Base-by-base conservation (phyloP, 1,139 yeast species). In the Yamadazyma sp. region DNA sequence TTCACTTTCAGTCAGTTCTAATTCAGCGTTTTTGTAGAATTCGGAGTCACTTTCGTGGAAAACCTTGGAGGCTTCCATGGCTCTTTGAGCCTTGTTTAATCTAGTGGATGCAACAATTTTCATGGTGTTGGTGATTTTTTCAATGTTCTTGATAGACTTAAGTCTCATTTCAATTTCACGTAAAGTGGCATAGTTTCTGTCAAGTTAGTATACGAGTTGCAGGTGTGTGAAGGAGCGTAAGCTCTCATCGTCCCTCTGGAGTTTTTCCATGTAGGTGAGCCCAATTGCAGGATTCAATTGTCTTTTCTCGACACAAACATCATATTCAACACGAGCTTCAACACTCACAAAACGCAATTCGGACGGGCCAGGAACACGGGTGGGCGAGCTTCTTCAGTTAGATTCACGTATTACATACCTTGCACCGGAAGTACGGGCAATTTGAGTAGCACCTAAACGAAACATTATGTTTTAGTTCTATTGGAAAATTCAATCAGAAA, bases 101-200 rank as follows among this genome's bases (percentile, higher is more conserved):
- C 97, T 87, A 56, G 98, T 92, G 33, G 97, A 90, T 38, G 98
- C 98, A 59, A 92, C 98, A 70, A 94, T 85, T 78, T 90, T 92
- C 98, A 92, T 92, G 68, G 98, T 92, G 76, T 92, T 92, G 75
- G 98, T 92, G 73, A 92, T 92, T 78, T 92, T 92, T 74, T 92
- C 97, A 67, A 92, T 92, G 80, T 92, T 92, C 78, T 90, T 92
- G 67, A 92, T 92, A 51, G 97, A 88, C 78, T 92, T 92, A 67
- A 92, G 83, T 78, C 98, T 95, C 70, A 80, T 86, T 77, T 92
- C 98, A 64, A 92, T 94, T 73, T 92, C 98, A 77, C 97, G 90
- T 66, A 92, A 80, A 57, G 98, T 92, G 62, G 98, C 98, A 78
- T 88, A 90, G 77, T 82, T 82, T 85, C 96, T 86, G 40, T 3